phyloP scores from a whole-genome alignment of 192 early-diverging fungal genomes.

The Coemansia sp. region DNA sequence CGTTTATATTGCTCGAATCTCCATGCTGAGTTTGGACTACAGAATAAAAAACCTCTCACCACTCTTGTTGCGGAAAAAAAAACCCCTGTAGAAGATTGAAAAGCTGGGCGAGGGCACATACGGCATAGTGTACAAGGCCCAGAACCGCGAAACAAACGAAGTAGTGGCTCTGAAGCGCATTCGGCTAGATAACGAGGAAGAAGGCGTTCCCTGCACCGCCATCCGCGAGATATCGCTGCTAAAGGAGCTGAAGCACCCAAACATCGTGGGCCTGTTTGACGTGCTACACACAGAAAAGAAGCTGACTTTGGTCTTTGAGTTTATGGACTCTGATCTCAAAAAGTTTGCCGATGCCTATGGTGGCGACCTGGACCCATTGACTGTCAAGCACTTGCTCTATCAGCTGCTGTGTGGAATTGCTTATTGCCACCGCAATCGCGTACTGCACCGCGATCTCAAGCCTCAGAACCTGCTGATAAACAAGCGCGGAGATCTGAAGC shows the following conservation, averaged over 20 bases:
- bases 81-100: constrained; percentile 85
- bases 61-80: too few species aligned
- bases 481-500: constrained; percentile 84
- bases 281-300: constrained; percentile 98
- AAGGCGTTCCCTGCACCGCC: constrained; percentile 78
- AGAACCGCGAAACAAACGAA: constrained; percentile 91
- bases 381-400: constrained; percentile 97
- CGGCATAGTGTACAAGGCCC: constrained; percentile 99
- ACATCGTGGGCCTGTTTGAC: constrained; percentile 85
- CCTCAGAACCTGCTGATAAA: constrained; percentile 94
- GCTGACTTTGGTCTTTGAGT: constrained; percentile 98
- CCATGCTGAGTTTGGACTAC: too few species aligned
- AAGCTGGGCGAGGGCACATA: constrained; percentile 98
- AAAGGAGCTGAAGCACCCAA: constrained; percentile 82
- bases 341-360: constrained; percentile 94
- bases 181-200: constrained; percentile 87
- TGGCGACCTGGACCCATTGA: constrained; percentile 76
- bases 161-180: constrained; percentile 98
- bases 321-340: constrained; percentile 97
- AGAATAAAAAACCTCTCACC: too few species aligned
- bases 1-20: not conserved
- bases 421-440: constrained; percentile 97
- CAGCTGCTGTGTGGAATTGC: constrained; percentile 95
- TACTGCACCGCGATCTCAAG: constrained; percentile 93
- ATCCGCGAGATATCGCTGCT: constrained; percentile 83